phyloP scores from a whole-genome alignment of 345 rosid genomes.

The Citrus inodora region DNA sequence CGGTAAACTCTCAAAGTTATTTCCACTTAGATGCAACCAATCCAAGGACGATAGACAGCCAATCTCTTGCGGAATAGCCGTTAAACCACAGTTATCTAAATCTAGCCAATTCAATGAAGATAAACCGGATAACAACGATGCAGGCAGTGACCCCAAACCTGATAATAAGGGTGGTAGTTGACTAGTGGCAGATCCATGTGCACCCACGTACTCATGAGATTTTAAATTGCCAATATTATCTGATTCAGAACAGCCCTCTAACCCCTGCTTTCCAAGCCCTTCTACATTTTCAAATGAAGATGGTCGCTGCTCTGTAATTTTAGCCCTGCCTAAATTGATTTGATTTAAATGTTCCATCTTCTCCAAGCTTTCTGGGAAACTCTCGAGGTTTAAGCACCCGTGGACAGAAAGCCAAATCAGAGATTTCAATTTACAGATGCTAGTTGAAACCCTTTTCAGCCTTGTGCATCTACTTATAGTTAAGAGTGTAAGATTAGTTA shows the following conservation, averaged over 20 bases:
- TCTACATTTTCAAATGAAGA: background rate
- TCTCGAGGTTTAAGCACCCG: background rate
- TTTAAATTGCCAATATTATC: background rate
- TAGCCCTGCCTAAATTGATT: background rate
- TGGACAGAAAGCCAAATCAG: background rate
- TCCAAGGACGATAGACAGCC: background rate
- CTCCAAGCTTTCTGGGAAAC: background rate
- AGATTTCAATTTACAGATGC: slow-evolving; percentile 4
- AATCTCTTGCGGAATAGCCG: background rate
- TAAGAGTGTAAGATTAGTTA: background rate
- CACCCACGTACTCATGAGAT: background rate
- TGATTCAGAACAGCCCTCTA: background rate
- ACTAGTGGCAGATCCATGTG: too few relatives aligned
- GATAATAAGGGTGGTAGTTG: background rate
- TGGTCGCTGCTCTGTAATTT: background rate
- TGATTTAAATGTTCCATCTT: background rate
- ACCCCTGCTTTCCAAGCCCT: background rate
- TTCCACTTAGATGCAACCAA: background rate
- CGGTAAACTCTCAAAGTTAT: background rate
- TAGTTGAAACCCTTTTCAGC: background rate
- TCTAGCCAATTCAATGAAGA: background rate
- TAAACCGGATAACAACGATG: background rate
- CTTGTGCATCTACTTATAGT: background rate
- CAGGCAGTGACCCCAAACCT: background rate
- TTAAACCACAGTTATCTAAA: background rate